These are phyloP conservation scores for Linnemannia schmuckeri DNA, from an alignment of 192 early-diverging fungal genomes.

Conservation along the genomic window DNA sequence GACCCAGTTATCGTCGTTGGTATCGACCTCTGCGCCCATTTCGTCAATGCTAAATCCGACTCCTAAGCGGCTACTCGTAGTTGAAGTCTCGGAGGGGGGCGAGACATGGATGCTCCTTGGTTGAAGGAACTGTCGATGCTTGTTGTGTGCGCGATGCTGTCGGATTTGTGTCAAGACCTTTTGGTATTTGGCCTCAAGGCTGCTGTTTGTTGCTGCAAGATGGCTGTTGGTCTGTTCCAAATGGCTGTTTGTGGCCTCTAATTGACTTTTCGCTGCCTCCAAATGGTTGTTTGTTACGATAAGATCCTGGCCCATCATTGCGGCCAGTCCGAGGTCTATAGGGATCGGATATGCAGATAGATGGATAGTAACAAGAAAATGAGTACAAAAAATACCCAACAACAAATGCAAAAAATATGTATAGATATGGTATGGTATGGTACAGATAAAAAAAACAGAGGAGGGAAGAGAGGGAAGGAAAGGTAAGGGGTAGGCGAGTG, in stretches of 20 bases:
- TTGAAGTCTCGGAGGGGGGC: constrained; percentile 20
- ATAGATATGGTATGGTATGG: not conserved
- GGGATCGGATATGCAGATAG: not conserved
- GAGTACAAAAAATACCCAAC: not conserved
- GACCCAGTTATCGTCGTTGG: constrained; percentile 52
- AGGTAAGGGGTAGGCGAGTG: not conserved
- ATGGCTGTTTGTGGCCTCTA: not conserved
- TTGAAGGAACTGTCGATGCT: constrained; percentile 29
- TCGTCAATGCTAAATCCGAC: not conserved
- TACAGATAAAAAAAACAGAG: not conserved
- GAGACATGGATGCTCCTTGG: constrained; percentile 44
- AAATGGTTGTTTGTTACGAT: constrained; percentile 30
- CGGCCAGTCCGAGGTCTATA: constrained; percentile 37
- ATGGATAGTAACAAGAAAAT: not conserved
- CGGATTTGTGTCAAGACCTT: constrained; percentile 34
- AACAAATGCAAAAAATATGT: not conserved
- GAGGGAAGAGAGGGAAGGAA: not conserved
- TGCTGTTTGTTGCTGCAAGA: constrained; percentile 3
- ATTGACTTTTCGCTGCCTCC: constrained; percentile 9
- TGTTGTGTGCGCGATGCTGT: constrained; percentile 38
- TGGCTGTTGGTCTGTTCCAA: constrained; percentile 5
- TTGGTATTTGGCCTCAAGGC: constrained; percentile 35
- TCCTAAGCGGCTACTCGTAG: not conserved
- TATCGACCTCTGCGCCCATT: constrained; percentile 9
- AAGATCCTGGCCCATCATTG: constrained; percentile 41